Conservation (phyloP, 345 rosid species). For the Isatis tinctoria region DNA sequence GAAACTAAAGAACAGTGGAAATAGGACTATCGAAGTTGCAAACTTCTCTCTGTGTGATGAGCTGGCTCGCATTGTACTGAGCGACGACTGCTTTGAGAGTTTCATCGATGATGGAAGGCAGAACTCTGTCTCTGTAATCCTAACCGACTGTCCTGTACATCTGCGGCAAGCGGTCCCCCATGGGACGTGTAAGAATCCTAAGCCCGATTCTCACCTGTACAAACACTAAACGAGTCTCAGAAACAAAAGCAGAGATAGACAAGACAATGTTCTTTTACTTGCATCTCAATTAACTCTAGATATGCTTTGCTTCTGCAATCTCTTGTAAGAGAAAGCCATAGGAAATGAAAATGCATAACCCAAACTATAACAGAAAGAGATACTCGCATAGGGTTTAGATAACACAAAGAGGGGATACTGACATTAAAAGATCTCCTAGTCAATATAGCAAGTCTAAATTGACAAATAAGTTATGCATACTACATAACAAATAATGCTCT, state of each 20-base stretch:
- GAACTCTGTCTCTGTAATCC: constrained; percentile 62
- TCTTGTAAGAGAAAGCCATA: neutral
- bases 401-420: neutral
- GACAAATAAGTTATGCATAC: neutral
- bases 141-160: constrained; percentile 69
- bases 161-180: constrained; percentile 53
- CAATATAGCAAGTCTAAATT: neutral
- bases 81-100: constrained; percentile 87
- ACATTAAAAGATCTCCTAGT: neutral
- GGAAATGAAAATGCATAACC: neutral
- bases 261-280: neutral
- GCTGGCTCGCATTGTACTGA: constrained; percentile 92
- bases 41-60: constrained; percentile 74
- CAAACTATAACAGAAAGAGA: neutral
- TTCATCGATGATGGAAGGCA: constrained; percentile 80
- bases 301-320: neutral
- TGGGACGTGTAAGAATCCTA: constrained; percentile 81
- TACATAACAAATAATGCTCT: neutral
- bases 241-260: neutral
- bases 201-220: constrained; percentile 78
- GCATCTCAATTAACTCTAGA: neutral
- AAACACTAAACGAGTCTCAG: neutral
- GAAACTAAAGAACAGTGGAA: too few species aligned
- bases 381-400: neutral
- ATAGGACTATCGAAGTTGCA: neutral